Evolutionary conservation across 805 yeast species (phyloP), one percentile per base, ranked within the genome.

Genomic region (Candida suzukii): DNA sequence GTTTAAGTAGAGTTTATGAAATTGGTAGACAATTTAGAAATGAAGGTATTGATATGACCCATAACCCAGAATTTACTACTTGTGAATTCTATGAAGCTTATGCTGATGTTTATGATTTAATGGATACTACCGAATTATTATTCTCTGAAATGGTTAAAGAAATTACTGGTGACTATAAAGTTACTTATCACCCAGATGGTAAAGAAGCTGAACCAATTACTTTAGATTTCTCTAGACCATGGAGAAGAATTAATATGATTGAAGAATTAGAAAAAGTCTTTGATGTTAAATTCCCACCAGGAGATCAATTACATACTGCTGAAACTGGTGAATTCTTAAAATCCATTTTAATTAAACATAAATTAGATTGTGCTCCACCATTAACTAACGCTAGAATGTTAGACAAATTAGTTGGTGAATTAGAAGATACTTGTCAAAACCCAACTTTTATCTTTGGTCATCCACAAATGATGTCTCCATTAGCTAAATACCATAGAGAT

Each of bases 401-500:
- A 64, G 99, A 93, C 75, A 90, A 87, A 74, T 80, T 91, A 50
- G 96, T 91, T 55, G 98, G 99, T 61, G 97, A 88, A 64, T 78
- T 83, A 65, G 99, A 91, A 73, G 97, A 90, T 59, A 73, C 79
- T 40, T 87, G 95, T 63, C 85, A 91, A 68, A 93, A 87, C 75
- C 99, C 99, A 56, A 93, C 98, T 37, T 91, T 91, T 68, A 86
- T 91, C 66, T 90, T 88, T 59, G 99, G 99, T 56, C 99, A 91
- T 67, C 99, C 99, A 45, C 97, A 91, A 73, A 88, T 91, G 95
- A 91, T 91, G 99, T 91, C 98, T 44, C 99, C 99, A 52, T 77
- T 91, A 68, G 99, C 99, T 62, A 91, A 91, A 74, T 87, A 86
- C 71, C 86, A 91, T 64, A 83, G 99, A 70, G 75, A 81, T 46